Evolutionary conservation across 768 basidiomycete species (phyloP), one percentile per base, ranked within the genome.

Genomic region (Tephrocybe sp.): DNA sequence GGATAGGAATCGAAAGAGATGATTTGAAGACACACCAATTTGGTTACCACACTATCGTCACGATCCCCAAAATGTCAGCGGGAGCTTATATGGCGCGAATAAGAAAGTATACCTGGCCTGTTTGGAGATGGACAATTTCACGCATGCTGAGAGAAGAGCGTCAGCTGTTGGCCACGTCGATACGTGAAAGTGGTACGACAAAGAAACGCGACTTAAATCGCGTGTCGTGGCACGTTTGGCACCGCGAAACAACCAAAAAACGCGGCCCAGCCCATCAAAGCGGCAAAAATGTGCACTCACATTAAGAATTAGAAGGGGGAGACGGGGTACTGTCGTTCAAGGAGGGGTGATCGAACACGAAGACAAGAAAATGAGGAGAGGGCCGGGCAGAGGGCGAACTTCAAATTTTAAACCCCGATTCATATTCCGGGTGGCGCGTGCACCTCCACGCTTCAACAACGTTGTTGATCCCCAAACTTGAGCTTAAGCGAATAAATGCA

Each of bases 91-190:
- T n/a, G 23, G 30, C 33, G 14, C 26, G 33, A 21, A 28, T 30
- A 49, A 55, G 42, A 28, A 44, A 45, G 68, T 77, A 62, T 65
- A 93, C 93, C 85, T 97, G 96, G 77, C 96, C 96, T 58, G 96
- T 98, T 74, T 98, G 96, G 67, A 98, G 86, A 77, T 98, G 96
- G 70, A 98, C 95, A 75, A 98, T 98, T 86, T 98, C 95, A 80
- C 95, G 91, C 91, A 93, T 93, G 80, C 90, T 93, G 66, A 62
- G 57, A 65, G 57, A 62, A 66, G 68, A 23, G 28, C 41, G 63
- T 72, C 59, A 71, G 68, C 54, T 58, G 54, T 48, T 45, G 62
- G 53, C 51, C 28, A 30, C 28, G 28, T 40, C 54, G 39, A 57
- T 45, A 48, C 49, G 49, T 50, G 33, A 68, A 73, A 73, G 68